phyloP scores from a whole-genome alignment of 2,329 filamentous ascomycete species.

The Leptographium wingfieldii region DNA sequence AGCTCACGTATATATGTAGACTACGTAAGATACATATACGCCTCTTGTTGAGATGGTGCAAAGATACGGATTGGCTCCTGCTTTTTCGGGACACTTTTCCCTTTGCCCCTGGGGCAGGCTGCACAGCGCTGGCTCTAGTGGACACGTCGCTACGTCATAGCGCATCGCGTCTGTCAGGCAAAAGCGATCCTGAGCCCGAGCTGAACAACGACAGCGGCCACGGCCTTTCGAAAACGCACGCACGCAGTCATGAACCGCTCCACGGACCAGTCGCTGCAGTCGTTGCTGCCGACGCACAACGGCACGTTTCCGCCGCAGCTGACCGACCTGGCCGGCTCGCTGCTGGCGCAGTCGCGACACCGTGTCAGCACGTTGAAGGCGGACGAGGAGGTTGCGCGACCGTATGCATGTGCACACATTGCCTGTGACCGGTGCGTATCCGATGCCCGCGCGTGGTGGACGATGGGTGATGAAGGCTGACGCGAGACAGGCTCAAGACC shows the following conservation, averaged over 20 bases:
- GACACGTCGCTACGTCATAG: constrained; percentile 7
- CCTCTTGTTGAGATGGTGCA: too few species aligned
- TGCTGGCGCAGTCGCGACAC: constrained; percentile 69
- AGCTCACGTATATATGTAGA: neutral
- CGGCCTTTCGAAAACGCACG: neutral
- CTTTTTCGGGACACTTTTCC: neutral
- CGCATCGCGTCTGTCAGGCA: neutral
- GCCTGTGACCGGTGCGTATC: constrained; percentile 64
- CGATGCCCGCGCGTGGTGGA: neutral
- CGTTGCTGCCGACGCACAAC: constrained; percentile 60
- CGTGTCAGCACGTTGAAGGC: constrained; percentile 66
- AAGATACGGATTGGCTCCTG: too few species aligned
- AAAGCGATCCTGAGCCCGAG: too few species aligned
- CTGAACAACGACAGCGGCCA: too few species aligned
- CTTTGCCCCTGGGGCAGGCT: neutral
- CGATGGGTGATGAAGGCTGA: neutral
- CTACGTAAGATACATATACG: too few species aligned
- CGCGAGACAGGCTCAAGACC: constrained; percentile 53
- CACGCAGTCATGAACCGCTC: constrained; percentile 52
- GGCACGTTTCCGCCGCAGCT: constrained; percentile 56
- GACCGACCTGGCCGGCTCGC: constrained; percentile 55
- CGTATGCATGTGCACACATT: constrained; percentile 75
- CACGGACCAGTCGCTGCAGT: constrained; percentile 60
- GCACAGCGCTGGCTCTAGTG: neutral
- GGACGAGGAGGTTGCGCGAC: constrained; percentile 77